These are phyloP conservation scores for Xylaria bambusicola DNA, from an alignment of 495 filamentous ascomycete species.

Conservation along the genomic window DNA sequence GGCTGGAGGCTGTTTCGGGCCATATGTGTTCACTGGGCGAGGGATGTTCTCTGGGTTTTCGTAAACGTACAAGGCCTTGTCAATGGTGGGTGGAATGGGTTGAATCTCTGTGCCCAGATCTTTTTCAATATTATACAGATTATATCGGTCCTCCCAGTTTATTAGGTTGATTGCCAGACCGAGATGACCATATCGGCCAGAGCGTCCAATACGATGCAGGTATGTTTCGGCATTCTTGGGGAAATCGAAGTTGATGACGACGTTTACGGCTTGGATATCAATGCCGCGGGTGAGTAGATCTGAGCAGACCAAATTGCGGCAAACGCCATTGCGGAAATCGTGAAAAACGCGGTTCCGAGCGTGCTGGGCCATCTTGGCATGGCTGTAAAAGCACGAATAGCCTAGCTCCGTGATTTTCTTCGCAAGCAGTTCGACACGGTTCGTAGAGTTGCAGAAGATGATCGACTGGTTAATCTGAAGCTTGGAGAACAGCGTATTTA, in stretches of 20 bases:
- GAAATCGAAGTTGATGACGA: conserved; percentile 99
- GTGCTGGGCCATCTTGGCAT: conserved; percentile 97
- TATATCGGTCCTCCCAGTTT: conserved; percentile 99
- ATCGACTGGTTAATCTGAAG: conserved; percentile 99
- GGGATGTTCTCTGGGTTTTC: conserved; percentile 95
- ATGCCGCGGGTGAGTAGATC: conserved; percentile 98
- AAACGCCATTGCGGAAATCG: conserved; percentile 97
- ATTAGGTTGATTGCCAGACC: conserved; percentile 98
- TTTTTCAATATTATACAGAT: conserved; percentile 97
- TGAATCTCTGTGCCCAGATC: conserved; percentile 97
- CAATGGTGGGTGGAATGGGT: conserved; percentile 88
- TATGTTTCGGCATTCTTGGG: conserved; percentile 99
- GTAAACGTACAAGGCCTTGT: conserved; percentile 98
- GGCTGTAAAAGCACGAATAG: conserved; percentile 99
- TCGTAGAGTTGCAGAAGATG: conserved; percentile 99
- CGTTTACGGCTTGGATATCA: conserved; percentile 99
- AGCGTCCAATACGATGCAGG: conserved; percentile 96
- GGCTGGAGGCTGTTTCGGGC: conserved; percentile 25
- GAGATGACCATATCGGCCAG: conserved; percentile 94
- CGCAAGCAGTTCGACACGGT: conserved; percentile 92
- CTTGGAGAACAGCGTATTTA: conserved; percentile 98
- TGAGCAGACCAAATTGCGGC: conserved; percentile 96
- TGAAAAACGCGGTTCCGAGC: conserved; percentile 98
- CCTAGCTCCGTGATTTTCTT: conserved; percentile 99
- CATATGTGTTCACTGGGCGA: conserved; percentile 61